These are phyloP conservation scores for Novymonas esmeraldas DNA, from an alignment of 208 protist genomes.

Conservation along the genomic window DNA sequence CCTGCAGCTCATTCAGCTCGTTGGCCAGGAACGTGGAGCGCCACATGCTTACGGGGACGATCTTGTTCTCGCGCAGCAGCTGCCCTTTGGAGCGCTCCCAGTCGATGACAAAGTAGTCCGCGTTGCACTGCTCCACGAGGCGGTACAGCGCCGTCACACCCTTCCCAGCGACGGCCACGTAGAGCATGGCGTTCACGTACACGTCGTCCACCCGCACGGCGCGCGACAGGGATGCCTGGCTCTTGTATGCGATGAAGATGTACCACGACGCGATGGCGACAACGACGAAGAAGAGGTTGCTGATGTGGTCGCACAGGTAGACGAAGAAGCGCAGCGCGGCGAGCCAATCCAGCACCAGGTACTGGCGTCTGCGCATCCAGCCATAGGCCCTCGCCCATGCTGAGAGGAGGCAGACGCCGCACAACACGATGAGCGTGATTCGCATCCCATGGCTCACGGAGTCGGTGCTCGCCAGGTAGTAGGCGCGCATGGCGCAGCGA, in stretches of 20 bases:
- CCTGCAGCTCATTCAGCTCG: constrained; percentile 83
- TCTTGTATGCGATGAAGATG: constrained; percentile 73
- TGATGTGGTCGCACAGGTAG: constrained; percentile 76
- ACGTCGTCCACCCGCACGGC: constrained; percentile 43
- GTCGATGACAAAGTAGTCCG: constrained; percentile 90
- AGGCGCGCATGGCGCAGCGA: constrained; percentile 27
- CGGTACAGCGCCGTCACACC: constrained; percentile 66
- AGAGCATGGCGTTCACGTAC: constrained; percentile 77
- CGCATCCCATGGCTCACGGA: constrained; percentile 40
- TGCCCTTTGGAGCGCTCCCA: constrained; percentile 89
- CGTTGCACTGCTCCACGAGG: constrained; percentile 86
- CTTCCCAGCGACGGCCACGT: constrained; percentile 53
- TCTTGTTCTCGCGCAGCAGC: constrained; percentile 83
- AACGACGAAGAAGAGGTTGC: constrained; percentile 64
- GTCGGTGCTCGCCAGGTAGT: constrained; percentile 40
- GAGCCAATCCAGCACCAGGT: constrained; percentile 57
- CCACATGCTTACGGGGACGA: constrained; percentile 89
- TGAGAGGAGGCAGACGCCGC: constrained; percentile 54
- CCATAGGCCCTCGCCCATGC: constrained; percentile 73
- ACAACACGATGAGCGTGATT: constrained; percentile 67
- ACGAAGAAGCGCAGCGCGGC: constrained; percentile 68
- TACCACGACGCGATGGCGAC: constrained; percentile 71
- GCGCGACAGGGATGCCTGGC: constrained; percentile 38
- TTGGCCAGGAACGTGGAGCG: constrained; percentile 84
- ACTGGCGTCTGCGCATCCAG: constrained; percentile 86